These are phyloP conservation scores for Helicostylum pulchrum DNA, from an alignment of 192 early-diverging fungal species.

Conservation along the genomic window DNA sequence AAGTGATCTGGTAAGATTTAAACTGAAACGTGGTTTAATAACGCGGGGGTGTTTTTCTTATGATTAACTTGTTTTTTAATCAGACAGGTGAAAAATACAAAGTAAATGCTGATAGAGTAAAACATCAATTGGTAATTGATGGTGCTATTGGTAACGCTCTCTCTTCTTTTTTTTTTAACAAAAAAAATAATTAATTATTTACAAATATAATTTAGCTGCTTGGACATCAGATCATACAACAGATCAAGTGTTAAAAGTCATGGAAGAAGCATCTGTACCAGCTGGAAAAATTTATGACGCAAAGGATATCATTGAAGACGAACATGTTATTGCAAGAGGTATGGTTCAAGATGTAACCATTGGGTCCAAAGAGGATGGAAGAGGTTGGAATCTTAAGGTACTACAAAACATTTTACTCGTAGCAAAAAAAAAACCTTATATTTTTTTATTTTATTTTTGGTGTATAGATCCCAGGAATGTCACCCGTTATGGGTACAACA, in stretches of 20 bases:
- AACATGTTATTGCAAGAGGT: constrained; percentile 41
- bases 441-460: too few relatives aligned
- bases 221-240: constrained; percentile 37
- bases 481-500: constrained; percentile 38
- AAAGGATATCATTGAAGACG: constrained; percentile 45
- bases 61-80: not conserved
- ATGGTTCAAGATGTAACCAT: constrained; percentile 43
- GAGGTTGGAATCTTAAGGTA: constrained; percentile 44
- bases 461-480: constrained; percentile 38
- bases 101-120: constrained; percentile 44
- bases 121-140: constrained; percentile 39
- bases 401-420: not conserved
- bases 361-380: constrained; percentile 31
- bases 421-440: not conserved
- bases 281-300: constrained; percentile 49
- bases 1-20: constrained; percentile 36
- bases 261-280: constrained; percentile 44
- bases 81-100: constrained; percentile 39
- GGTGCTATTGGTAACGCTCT: constrained; percentile 35
- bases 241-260: constrained; percentile 32
- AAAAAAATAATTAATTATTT: not conserved
- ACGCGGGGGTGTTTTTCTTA: too few relatives aligned
- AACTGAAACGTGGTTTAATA: not conserved
- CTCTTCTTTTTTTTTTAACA: not conserved
- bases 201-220: constrained; percentile 2